phyloP scores from a whole-genome alignment of 2,329 filamentous ascomycete species.

The Colletotrichum godetiae region DNA sequence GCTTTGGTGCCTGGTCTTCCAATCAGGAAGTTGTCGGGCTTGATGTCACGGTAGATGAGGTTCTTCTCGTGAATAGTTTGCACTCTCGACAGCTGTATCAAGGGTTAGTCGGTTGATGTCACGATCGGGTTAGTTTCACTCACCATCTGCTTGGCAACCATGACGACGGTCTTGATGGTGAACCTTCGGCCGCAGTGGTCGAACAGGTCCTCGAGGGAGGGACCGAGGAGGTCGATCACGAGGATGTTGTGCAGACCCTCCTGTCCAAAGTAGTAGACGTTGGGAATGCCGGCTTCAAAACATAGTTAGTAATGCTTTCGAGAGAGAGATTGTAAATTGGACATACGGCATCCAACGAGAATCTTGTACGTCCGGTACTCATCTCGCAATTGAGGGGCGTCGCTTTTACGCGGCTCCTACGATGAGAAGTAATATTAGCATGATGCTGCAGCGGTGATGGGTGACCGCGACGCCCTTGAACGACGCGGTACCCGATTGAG shows the following conservation, averaged over 20 bases:
- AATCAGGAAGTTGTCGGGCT: conserved; percentile 99
- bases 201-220: conserved; percentile 95
- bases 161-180: conserved; percentile 96
- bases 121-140: conserved; percentile 39
- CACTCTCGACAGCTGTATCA: conserved; percentile 81
- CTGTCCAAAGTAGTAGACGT: conserved; percentile 99
- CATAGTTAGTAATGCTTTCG: conserved; percentile 29
- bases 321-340: conserved; percentile 8
- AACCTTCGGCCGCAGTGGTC: conserved; percentile 97
- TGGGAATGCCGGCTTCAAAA: conserved; percentile 88
- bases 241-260: conserved; percentile 99
- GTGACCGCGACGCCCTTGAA: neutral
- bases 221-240: conserved; percentile 95
- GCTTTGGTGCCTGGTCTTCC: conserved; percentile 91
- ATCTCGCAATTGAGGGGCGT: conserved; percentile 96
- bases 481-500: conserved; percentile 5
- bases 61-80: conserved; percentile 98
- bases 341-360: conserved; percentile 97
- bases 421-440: conserved; percentile 25
- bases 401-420: conserved; percentile 98
- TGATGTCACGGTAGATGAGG: conserved; percentile 98
- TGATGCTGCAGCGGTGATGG: neutral
- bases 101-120: neutral
- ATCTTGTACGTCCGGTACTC: conserved; percentile 99
- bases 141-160: conserved; percentile 99